Percentiles rank a stretch among this genome's conserved stretches.
phyloP scores from a whole-genome alignment of 2,329 filamentous ascomycete species.

The Phoma sp. region DNA sequence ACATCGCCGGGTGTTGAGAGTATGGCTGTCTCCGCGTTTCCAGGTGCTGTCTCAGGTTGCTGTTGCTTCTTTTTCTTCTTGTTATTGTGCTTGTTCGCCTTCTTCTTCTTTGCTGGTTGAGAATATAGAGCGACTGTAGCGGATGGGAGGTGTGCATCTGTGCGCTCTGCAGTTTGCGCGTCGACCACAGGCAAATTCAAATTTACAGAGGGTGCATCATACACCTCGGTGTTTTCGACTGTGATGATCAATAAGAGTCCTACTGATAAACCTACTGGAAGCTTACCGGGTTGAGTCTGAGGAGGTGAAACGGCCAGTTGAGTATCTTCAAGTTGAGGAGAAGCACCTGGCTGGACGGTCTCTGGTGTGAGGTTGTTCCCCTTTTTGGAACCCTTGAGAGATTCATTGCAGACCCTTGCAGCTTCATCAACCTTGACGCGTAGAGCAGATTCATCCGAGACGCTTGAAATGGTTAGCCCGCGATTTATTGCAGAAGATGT shows the following conservation, averaged over 20 bases:
- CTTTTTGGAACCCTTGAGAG: too few relatives aligned
- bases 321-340: neutral
- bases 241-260: neutral
- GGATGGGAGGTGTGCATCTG: neutral
- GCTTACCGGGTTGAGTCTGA: neutral
- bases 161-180: neutral
- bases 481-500: too few relatives aligned
- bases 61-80: constrained; percentile 14
- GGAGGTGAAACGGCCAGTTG: neutral
- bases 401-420: too few relatives aligned
- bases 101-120: constrained; percentile 14
- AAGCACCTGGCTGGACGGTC: neutral
- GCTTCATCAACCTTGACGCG: too few relatives aligned
- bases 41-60: too few relatives aligned
- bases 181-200: neutral
- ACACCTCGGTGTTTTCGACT: neutral
- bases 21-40: neutral
- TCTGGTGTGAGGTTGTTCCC: too few relatives aligned
- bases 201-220: too few relatives aligned
- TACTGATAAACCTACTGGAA: too few relatives aligned
- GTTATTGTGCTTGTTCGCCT: constrained; percentile 8
- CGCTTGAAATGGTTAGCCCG: too few relatives aligned
- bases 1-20: neutral
- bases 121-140: neutral
- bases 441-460: too few relatives aligned